These are phyloP conservation scores for Fusarium stilboides DNA, from an alignment of 2,329 filamentous ascomycete species.

Conservation along the genomic window DNA sequence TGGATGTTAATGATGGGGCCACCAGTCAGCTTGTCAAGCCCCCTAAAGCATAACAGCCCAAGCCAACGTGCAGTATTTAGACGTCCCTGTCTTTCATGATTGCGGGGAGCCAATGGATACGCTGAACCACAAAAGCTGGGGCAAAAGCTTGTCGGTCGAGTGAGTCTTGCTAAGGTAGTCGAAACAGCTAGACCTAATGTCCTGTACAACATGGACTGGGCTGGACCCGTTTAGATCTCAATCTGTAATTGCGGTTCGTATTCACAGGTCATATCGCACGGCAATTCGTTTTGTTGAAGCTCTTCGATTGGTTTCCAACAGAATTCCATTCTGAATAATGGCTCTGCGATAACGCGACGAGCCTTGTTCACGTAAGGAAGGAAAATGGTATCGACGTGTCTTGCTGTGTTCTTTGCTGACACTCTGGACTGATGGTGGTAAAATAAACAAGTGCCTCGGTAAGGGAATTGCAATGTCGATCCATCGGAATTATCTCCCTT, in stretches of 20 bases:
- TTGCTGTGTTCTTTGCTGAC: conserved; percentile 9
- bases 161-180: conserved; percentile 18
- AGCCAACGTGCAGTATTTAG: conserved; percentile 7
- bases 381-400: not conserved
- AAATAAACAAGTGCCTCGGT: conserved; percentile 5
- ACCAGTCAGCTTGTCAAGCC: conserved; percentile 17
- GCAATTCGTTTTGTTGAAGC: conserved; percentile 16
- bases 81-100: conserved; percentile 2
- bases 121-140: conserved; percentile 30
- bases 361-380: not conserved
- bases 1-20: not conserved
- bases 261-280: conserved; percentile 31
- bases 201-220: conserved; percentile 12
- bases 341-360: not conserved
- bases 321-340: not conserved
- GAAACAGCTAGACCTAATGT: conserved; percentile 35
- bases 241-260: conserved; percentile 40
- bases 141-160: conserved; percentile 42
- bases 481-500: conserved; percentile 35
- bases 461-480: conserved; percentile 43
- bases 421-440: conserved; percentile 1
- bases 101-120: conserved; percentile 33
- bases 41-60: conserved; percentile 1
- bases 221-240: conserved; percentile 22
- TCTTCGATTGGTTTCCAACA: conserved; percentile 9